Base-by-base conservation (phyloP, 257 asterid genomes). In the Nicotiana paniculata region DNA sequence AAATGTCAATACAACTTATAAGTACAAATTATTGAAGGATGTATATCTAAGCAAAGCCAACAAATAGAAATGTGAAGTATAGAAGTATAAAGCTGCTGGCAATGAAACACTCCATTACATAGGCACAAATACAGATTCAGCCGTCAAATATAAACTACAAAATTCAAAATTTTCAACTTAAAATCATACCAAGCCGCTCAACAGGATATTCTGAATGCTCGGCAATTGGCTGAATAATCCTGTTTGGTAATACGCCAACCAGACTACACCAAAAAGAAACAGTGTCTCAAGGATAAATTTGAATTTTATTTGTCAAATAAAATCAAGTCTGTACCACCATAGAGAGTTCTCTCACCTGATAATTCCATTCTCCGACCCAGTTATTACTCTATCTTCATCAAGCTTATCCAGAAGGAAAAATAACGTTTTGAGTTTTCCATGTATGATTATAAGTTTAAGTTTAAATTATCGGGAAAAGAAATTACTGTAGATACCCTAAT, bases 141-240 rank as follows among this genome's bases (percentile, higher is more conserved):
- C 61, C 54, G 28, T 55, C 51, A 43, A 28, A 80, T 10, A 63
- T 37, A 79, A 59, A 80, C 39, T 43, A 17, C 62, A 77, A 77
- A 46, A 32, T 77, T 30, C 33, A 30, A 82, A 75, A 75, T 12
- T 75, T 15, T 74, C 62, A 48, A 18, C 32, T 33, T 57, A 33
- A 80, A 84, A 74, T 66, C 89, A 65, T 91, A 96, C 98, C 99
- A 68, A 96, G 97, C 86, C 97, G 93, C 78, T 96, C 99, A 77
- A 96, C 91, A 9, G 98, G 93, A 84, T 84, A 86, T 77, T 94
- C 93, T 16, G 99, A 96, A 85, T 96, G 98, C 90, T 91, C 97
- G 1, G 95, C 97, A 79, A 96, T 89, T 83, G 98, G 98, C 87
- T 96, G 98, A 77, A 96, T 93, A 82, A 94, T 87, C 91, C 91